phyloP scores from a whole-genome alignment of 352 stramenopile genomes.

The Globisporangium paroecandrum region DNA sequence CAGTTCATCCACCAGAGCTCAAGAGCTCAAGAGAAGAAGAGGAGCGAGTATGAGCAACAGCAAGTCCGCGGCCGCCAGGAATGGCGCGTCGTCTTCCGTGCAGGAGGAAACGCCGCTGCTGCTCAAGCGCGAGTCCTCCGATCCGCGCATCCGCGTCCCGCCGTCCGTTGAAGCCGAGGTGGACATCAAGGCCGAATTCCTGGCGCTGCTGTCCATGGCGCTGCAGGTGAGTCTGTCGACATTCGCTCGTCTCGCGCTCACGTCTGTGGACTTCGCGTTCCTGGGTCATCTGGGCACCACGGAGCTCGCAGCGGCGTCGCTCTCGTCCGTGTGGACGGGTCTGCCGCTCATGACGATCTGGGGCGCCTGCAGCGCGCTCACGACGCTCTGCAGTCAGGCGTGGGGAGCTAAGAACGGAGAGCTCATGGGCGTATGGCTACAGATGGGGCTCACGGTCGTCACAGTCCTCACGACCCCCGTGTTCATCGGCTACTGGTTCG shows the following conservation, averaged over 20 bases:
- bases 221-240: constrained; percentile 76
- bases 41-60: constrained; percentile 2
- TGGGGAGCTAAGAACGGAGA: constrained; percentile 68
- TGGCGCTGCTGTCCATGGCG: constrained; percentile 63
- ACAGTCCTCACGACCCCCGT: constrained; percentile 45
- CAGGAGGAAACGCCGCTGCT: constrained; percentile 14
- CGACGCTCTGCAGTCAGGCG: constrained; percentile 75
- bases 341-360: constrained; percentile 65
- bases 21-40: not conserved
- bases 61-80: not conserved
- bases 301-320: constrained; percentile 65
- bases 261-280: constrained; percentile 76
- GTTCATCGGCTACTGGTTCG: constrained; percentile 62
- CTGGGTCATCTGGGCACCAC: constrained; percentile 66
- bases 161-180: constrained; percentile 32
- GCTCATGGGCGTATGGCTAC: constrained; percentile 66
- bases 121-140: constrained; percentile 6
- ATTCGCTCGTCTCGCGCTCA: constrained; percentile 71
- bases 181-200: constrained; percentile 55
- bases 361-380: constrained; percentile 54
- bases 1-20: not conserved
- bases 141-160: not conserved
- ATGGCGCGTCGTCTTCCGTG: no score
- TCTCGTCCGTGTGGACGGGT: constrained; percentile 71
- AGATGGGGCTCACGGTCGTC: constrained; percentile 58